These are phyloP conservation scores for Vitis labrusca DNA, from an alignment of 164 flowering plant genomes.

Conservation along the genomic window DNA sequence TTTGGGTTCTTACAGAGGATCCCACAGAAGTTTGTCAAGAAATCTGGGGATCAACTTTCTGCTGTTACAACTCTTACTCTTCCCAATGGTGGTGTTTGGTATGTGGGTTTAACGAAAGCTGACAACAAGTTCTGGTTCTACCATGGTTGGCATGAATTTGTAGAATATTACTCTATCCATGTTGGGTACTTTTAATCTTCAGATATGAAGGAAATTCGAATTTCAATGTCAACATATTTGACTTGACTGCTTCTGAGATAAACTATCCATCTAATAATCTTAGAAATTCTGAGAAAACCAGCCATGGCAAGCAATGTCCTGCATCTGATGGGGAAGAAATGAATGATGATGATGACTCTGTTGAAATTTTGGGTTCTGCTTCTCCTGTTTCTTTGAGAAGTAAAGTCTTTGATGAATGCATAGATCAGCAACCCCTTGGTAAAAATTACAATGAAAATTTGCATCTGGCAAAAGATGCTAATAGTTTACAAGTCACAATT, in stretches of 20 bases:
- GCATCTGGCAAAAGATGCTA: conserved; percentile 13
- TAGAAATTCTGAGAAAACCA: too few relatives aligned
- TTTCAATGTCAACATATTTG: conserved; percentile 28
- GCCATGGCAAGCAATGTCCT: too few relatives aligned
- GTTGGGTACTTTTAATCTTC: conserved; percentile 33
- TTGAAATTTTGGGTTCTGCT: too few relatives aligned
- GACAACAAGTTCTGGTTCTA: conserved; percentile 21
- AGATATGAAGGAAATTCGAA: conserved; percentile 29
- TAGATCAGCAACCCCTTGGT: conserved; percentile 10
- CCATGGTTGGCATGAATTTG: conserved; percentile 33
- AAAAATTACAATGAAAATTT: conserved; percentile 12
- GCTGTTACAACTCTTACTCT: conserved; percentile 14
- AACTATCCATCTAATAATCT: conserved; percentile 9
- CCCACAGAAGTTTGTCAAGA: conserved; percentile 28
- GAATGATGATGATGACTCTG: too few relatives aligned
- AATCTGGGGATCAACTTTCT: conserved; percentile 16
- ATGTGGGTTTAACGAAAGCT: conserved; percentile 16
- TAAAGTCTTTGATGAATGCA: conserved; percentile 2
- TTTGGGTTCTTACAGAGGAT: conserved; percentile 23
- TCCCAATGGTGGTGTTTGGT: conserved; percentile 26
- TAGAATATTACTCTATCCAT: conserved; percentile 21
- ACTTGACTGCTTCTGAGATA: conserved; percentile 26
- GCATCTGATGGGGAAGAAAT: too few relatives aligned
- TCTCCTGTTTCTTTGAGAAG: conserved; percentile 2
- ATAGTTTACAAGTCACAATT: neutral